Evolutionary conservation across 257 asterid genomes (phyloP).

Genomic region (Jacaranda copaia): DNA sequence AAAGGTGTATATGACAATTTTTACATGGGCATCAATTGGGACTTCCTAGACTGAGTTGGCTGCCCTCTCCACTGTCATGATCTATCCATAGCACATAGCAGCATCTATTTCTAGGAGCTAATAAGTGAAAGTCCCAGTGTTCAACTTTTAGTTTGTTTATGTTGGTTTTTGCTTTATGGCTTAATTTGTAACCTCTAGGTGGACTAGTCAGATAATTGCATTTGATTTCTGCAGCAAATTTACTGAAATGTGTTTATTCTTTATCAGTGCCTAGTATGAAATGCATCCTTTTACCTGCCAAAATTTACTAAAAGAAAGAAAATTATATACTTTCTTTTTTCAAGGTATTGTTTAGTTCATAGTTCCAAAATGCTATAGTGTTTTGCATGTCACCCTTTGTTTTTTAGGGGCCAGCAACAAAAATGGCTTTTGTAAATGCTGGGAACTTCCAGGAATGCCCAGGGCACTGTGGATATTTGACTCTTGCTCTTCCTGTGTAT

Average conservation of each 20-base stretch:
- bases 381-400: constrained; percentile 25
- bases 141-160: too few relatives aligned
- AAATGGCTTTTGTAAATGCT: constrained; percentile 63
- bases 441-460: constrained; percentile 77
- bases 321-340: neutral
- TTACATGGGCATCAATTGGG: too few relatives aligned
- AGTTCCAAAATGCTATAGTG: neutral
- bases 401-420: constrained; percentile 90
- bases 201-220: neutral
- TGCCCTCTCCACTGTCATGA: neutral
- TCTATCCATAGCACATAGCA: neutral
- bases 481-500: constrained; percentile 81
- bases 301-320: neutral
- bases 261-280: neutral
- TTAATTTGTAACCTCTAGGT: neutral
- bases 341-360: neutral
- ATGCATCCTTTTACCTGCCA: neutral
- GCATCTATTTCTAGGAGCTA: too few relatives aligned
- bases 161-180: neutral
- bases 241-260: constrained; percentile 12
- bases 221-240: neutral
- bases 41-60: neutral
- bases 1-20: neutral
- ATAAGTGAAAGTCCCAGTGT: too few relatives aligned
- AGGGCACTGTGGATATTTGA: constrained; percentile 87